Percentiles rank a stretch among this genome's conserved stretches.
These are phyloP conservation scores for Nakaseomyces sp. DNA, from an alignment of 1,139 yeast genomes.

Conservation along the genomic window DNA sequence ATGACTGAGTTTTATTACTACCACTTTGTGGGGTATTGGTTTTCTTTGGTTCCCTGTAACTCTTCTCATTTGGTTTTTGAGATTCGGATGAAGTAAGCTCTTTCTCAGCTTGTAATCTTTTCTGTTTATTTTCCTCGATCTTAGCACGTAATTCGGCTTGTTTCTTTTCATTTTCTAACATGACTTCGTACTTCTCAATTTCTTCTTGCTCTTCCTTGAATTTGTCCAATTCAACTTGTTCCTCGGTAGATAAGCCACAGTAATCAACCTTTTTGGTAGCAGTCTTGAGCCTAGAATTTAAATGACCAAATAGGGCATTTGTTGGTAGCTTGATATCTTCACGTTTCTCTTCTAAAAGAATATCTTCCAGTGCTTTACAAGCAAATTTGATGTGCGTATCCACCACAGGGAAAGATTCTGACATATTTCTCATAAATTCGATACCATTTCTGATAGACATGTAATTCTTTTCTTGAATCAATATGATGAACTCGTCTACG, in stretches of 20 bases:
- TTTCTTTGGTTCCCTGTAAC: slow-evolving; percentile 8
- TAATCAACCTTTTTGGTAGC: slow-evolving; percentile 59
- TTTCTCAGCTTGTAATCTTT: slow-evolving; percentile 13
- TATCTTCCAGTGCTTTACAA: slow-evolving; percentile 40
- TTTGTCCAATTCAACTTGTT: slow-evolving; percentile 23
- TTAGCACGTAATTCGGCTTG: slow-evolving; percentile 22
- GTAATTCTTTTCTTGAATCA: slow-evolving; percentile 49
- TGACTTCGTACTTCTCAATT: slow-evolving; percentile 20
- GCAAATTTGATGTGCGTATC: slow-evolving; percentile 58
- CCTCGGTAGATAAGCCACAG: slow-evolving; percentile 35
- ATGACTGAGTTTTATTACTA: background rate
- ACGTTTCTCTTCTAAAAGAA: slow-evolving; percentile 50
- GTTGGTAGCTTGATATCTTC: slow-evolving; percentile 79
- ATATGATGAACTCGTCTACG: slow-evolving; percentile 40
- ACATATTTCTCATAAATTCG: slow-evolving; percentile 61
- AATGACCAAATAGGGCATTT: slow-evolving; percentile 65
- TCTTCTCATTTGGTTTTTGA: background rate
- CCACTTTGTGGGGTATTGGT: background rate
- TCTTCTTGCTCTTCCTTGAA: slow-evolving; percentile 22
- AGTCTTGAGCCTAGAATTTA: slow-evolving; percentile 47
- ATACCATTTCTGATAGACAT: slow-evolving; percentile 78
- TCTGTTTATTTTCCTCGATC: slow-evolving; percentile 17
- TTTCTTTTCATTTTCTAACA: slow-evolving; percentile 28
- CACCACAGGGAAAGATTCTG: slow-evolving; percentile 59
- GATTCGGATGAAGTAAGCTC: slow-evolving; percentile 5